Percentiles rank a stretch among this genome's conserved stretches.
Evolutionary conservation across 768 basidiomycete species (phyloP).

Genomic region (Russula sp.): DNA sequence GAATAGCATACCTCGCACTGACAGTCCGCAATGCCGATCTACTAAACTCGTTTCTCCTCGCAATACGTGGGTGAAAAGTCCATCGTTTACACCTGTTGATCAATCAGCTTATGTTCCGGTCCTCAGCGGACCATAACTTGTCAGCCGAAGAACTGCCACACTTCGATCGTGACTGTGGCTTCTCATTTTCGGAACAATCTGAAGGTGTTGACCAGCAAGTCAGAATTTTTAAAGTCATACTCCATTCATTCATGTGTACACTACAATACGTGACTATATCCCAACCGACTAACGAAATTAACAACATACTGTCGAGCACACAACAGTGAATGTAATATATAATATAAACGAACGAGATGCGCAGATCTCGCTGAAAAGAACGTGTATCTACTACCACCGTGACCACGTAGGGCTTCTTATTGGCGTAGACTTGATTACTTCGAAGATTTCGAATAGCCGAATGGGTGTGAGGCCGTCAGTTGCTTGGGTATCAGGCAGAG

Average conservation of each 20-base stretch:
- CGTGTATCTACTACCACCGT: too few relatives aligned
- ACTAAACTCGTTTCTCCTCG: constrained; percentile 7
- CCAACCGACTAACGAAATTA: neutral
- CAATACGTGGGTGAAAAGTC: constrained; percentile 9
- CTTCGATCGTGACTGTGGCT: neutral
- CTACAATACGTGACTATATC: neutral
- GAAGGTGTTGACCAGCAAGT: constrained; percentile 13
- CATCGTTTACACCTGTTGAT: neutral
- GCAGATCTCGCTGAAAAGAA: neutral
- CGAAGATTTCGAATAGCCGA: constrained; percentile 18
- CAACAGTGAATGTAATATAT: neutral
- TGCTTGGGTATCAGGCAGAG: neutral
- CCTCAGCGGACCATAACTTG: constrained; percentile 9
- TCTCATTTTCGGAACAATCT: constrained; percentile 10
- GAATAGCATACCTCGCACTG: constrained; percentile 17
- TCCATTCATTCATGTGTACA: neutral
- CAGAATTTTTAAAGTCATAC: constrained; percentile 6
- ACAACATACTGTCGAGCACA: neutral
- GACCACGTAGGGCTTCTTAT: neutral
- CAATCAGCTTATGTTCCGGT: neutral
- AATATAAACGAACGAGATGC: neutral
- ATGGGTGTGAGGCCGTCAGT: constrained; percentile 19
- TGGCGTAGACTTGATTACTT: constrained; percentile 10
- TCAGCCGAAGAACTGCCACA: constrained; percentile 6
- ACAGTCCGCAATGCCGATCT: constrained; percentile 18